Percentiles rank a stretch among this genome's conserved stretches.
These are phyloP conservation scores for Hypoxylon sp. DNA, from an alignment of 2,329 filamentous ascomycete species.

Conservation along the genomic window DNA sequence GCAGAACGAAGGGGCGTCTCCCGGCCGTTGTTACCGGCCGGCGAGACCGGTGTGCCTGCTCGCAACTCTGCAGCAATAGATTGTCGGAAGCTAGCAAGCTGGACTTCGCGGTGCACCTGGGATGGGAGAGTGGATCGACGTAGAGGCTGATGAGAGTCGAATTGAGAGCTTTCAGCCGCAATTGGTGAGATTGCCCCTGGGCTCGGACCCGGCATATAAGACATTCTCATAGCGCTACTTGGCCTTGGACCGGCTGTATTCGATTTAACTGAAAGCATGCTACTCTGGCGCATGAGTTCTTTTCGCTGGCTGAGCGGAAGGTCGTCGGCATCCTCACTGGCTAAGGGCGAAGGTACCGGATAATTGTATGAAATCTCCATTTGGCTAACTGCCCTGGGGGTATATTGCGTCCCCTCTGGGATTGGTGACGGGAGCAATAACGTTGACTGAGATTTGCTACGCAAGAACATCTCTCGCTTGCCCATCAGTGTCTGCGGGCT, in stretches of 20 bases:
- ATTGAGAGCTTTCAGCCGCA: conserved; percentile 55
- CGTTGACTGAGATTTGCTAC: conserved; percentile 63
- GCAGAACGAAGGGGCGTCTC: conserved; percentile 55
- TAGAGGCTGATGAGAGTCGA: conserved; percentile 68
- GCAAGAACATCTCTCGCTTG: conserved; percentile 66
- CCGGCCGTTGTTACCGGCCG: conserved; percentile 49
- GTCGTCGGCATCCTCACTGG: conserved; percentile 69
- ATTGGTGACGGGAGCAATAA: conserved; percentile 51
- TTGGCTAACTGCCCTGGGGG: conserved; percentile 55
- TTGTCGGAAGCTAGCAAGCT: conserved; percentile 75
- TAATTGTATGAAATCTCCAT: conserved; percentile 57
- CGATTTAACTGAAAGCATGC: conserved; percentile 51
- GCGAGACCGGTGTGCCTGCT: conserved; percentile 54
- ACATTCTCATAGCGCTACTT: conserved; percentile 30
- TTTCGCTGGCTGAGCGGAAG: conserved; percentile 78
- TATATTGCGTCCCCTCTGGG: conserved; percentile 43
- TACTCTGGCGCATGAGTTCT: conserved; percentile 69
- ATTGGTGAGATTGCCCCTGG: conserved; percentile 34
- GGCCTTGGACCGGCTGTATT: conserved; percentile 29
- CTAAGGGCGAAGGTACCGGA: conserved; percentile 46
- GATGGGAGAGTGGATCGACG: conserved; percentile 60
- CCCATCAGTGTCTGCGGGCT: conserved; percentile 68
- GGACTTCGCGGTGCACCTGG: conserved; percentile 64
- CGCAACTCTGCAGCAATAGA: conserved; percentile 74
- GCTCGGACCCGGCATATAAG: conserved; percentile 27